Evolutionary conservation across 768 basidiomycete species (phyloP).

Genomic region (Gymnopilus dilepis): DNA sequence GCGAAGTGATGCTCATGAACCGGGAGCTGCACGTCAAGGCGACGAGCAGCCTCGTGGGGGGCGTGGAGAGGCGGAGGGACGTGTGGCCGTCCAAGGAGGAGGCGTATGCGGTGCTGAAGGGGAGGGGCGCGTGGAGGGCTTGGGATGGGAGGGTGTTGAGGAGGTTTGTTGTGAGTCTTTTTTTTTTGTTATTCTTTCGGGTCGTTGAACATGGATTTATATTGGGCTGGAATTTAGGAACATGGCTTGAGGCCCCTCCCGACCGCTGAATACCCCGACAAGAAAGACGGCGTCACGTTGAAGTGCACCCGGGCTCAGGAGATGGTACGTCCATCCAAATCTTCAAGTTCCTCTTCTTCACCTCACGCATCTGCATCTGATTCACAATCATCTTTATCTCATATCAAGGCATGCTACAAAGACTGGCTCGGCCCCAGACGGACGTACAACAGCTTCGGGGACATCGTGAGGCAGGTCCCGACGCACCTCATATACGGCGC

Average conservation of each 20-base stretch:
- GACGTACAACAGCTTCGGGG: conserved; percentile 38
- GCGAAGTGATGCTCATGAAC: conserved; percentile 50
- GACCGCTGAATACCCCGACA: conserved; percentile 46
- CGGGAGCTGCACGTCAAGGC: conserved; percentile 18
- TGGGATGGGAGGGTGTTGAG: conserved; percentile 58
- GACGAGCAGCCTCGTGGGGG: conserved; percentile 30
- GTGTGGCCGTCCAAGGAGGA: conserved; percentile 57
- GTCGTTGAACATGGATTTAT: too few relatives aligned
- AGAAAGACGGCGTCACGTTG: conserved; percentile 50
- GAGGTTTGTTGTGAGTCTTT: conserved; percentile 43
- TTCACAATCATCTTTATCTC: not conserved
- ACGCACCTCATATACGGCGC: conserved; percentile 54
- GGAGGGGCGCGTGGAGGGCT: conserved; percentile 43
- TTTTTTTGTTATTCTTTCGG: too few relatives aligned
- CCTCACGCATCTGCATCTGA: conserved; percentile 1
- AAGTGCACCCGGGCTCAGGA: conserved; percentile 53
- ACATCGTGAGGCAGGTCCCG: conserved; percentile 38
- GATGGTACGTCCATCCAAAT: conserved; percentile 35
- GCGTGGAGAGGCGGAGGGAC: conserved; percentile 48
- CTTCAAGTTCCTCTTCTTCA: not conserved
- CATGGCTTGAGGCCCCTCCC: conserved; percentile 47
- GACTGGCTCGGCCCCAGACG: conserved; percentile 39
- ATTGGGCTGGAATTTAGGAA: too few relatives aligned
- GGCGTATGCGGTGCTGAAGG: conserved; percentile 44
- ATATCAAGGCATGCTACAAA: conserved; percentile 45